Percentiles rank a stretch among this genome's conserved stretches.
phyloP scores from a whole-genome alignment of 2,329 filamentous ascomycete species.

The Cladophialophora exuberans region DNA sequence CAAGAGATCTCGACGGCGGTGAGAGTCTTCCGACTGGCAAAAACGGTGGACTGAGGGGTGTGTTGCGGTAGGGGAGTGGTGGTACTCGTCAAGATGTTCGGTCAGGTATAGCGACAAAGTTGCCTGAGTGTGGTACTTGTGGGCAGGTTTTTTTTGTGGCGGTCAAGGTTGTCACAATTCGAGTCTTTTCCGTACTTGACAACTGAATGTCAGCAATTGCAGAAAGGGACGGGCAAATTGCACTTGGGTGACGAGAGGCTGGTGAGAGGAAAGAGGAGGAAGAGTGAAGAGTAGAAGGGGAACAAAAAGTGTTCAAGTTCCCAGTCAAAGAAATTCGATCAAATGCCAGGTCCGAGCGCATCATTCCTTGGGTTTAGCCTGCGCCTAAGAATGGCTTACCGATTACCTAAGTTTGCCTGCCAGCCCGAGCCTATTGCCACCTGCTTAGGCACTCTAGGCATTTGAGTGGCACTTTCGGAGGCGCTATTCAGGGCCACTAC shows the following conservation, averaged over 20 bases:
- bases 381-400: conserved; percentile 8
- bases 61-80: no score
- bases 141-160: conserved; percentile 13
- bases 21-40: background rate
- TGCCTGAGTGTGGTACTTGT: conserved; percentile 6
- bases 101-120: conserved; percentile 33
- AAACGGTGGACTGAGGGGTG: background rate
- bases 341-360: conserved; percentile 5
- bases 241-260: conserved; percentile 34
- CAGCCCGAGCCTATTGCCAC: no score
- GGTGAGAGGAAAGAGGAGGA: conserved; percentile 31
- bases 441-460: no score
- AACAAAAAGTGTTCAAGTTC: conserved; percentile 13
- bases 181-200: conserved; percentile 48
- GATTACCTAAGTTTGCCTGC: conserved; percentile 2
- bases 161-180: conserved; percentile 38
- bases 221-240: conserved; percentile 33
- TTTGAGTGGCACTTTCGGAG: no score
- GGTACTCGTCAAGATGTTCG: no score
- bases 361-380: conserved; percentile 11
- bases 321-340: background rate
- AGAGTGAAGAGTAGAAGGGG: conserved; percentile 14
- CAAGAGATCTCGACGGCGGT: background rate
- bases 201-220: conserved; percentile 55
- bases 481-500: no score